These are phyloP conservation scores for Xylaria sp. DNA, from an alignment of 2,329 filamentous ascomycete species.

Conservation along the genomic window DNA sequence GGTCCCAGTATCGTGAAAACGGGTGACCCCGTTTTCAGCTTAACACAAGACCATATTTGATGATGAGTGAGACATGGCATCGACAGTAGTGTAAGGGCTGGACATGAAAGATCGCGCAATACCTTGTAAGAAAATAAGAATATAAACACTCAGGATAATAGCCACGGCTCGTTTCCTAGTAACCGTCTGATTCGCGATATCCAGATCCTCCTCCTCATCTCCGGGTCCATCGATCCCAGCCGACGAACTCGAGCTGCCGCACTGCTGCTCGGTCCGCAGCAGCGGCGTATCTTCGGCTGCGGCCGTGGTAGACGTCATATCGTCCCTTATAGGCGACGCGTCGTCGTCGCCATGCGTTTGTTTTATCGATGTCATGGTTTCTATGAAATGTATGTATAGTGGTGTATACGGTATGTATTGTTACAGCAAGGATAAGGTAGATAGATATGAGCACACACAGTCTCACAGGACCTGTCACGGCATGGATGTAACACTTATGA, in stretches of 20 bases:
- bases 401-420: background rate
- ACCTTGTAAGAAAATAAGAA: conserved; percentile 71
- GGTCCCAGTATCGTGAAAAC: background rate
- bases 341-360: background rate
- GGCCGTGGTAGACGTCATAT: conserved; percentile 26
- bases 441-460: background rate
- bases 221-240: conserved; percentile 7
- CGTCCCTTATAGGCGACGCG: conserved; percentile 13
- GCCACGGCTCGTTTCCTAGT: conserved; percentile 53
- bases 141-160: conserved; percentile 64
- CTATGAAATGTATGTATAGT: background rate
- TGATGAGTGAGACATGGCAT: background rate
- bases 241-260: conserved; percentile 24
- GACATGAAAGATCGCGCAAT: conserved; percentile 28
- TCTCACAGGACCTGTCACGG: background rate
- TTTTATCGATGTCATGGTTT: background rate
- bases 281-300: conserved; percentile 47
- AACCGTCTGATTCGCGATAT: conserved; percentile 48
- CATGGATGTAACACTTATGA: background rate
- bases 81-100: background rate
- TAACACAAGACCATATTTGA: background rate
- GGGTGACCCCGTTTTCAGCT: background rate
- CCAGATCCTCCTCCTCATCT: conserved; percentile 42
- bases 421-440: background rate
- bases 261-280: conserved; percentile 39